Evolutionary conservation across 2,329 filamentous ascomycete genomes (phyloP), one percentile per base, ranked within the genome.

Genomic region (Exophiala phaeomuriformis): DNA sequence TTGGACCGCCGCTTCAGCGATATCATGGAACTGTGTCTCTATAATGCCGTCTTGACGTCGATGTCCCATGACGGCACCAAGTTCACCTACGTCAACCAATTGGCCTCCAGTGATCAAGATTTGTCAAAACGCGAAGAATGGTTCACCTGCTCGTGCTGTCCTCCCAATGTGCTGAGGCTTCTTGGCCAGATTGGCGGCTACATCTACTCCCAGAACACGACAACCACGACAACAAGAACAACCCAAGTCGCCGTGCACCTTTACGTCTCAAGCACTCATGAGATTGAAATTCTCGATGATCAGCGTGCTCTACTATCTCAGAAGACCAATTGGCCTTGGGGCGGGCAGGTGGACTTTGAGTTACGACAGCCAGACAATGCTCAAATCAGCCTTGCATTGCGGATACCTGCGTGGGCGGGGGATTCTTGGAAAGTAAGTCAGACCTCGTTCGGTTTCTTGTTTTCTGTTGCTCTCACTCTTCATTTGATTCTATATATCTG

Each of bases 21-120:
- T 61, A 67, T 83, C 37, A 77, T 84, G 74, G 81, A 84, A 62
- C 65, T 82, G 1, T 78, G 75, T 53, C 71, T 84, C 0, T 83
- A 81, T 65, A 84, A 84, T 63, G 75, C 75, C 12, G 73, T 83
- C 9, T 71, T 83, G 66, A 80, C 76, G 0, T 75, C 76, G 1
- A 79, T 82, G 74, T 77, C 74, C 29, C 64, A 76, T 5, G 73
- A 79, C 57, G 80, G 81, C 2, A 77, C 71, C 32, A 70, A 70
- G 1, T 84, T 84, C 64, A 81, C 79, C 0, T 84, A 84, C 56
- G 76, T 77, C 49, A 84, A 84, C 58, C 80, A 82, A 54, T 69
- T 84, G 0, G 77, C 76, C 0, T 80, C 77, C 33, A 79, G 74
- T 5, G 73, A 77, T 5, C 63, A 64, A 1, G 71, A 80, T 51